These are phyloP conservation scores for Lentinula raphanica DNA, from an alignment of 768 basidiomycete genomes.

Conservation along the genomic window DNA sequence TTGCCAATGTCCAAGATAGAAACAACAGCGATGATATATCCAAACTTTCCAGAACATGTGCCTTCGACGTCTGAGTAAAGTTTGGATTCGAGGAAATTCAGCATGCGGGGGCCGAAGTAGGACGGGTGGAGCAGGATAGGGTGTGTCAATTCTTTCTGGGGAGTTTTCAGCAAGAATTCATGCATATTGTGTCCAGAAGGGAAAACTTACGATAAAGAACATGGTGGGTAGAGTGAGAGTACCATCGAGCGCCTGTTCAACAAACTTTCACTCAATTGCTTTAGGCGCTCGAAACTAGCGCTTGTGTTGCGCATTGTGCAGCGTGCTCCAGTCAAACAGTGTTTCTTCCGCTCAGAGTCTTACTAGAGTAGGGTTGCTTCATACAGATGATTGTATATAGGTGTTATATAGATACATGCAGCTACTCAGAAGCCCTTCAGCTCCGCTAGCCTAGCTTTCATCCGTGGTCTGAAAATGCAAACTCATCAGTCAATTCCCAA, in stretches of 20 bases:
- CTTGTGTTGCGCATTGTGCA: too few relatives aligned
- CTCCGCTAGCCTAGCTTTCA: conserved; percentile 70
- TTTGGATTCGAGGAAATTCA: conserved; percentile 88
- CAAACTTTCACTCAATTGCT: not conserved
- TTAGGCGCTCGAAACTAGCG: not conserved
- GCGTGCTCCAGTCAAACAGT: too few relatives aligned
- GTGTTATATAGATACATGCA: too few relatives aligned
- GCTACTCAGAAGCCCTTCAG: conserved; percentile 28
- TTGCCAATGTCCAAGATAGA: conserved; percentile 88
- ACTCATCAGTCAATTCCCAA: not conserved
- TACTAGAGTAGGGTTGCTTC: too few relatives aligned
- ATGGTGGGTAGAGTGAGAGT: conserved; percentile 26
- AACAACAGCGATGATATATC: conserved; percentile 90
- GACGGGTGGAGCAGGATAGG: conserved; percentile 97
- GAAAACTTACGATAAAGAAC: conserved; percentile 66
- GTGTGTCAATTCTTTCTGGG: conserved; percentile 93
- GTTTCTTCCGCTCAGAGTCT: too few relatives aligned
- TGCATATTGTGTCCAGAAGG: conserved; percentile 2
- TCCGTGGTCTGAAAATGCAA: conserved; percentile 69
- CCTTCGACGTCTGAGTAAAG: conserved; percentile 96
- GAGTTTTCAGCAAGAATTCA: conserved; percentile 5
- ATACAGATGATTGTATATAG: too few relatives aligned
- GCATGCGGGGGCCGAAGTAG: conserved; percentile 95
- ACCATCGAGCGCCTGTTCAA: not conserved
- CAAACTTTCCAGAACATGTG: conserved; percentile 92